Evolutionary conservation across 805 yeast species (phyloP).

Genomic region (Sugiyamaella floridensis): DNA sequence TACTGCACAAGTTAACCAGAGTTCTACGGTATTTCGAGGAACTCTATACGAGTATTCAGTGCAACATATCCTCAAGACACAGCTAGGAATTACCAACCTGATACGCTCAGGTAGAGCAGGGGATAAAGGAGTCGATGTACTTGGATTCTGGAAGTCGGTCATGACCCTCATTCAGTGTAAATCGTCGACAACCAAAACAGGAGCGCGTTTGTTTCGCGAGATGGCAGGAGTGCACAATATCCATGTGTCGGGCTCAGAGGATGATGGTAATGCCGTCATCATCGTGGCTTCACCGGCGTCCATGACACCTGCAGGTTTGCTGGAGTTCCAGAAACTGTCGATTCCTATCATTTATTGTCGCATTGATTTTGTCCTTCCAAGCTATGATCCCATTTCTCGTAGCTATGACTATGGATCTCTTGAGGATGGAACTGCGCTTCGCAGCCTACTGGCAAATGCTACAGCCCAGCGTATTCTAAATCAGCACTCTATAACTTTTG

Average conservation of each 20-base stretch:
- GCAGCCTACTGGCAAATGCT: conserved; percentile 3
- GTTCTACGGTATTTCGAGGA: conserved; percentile 46
- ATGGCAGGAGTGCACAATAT: conserved; percentile 42
- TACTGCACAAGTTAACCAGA: conserved; percentile 36
- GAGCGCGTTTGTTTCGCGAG: conserved; percentile 46
- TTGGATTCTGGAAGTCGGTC: conserved; percentile 44
- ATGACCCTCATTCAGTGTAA: conserved; percentile 50
- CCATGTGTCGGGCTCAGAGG: conserved; percentile 5
- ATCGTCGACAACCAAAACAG: conserved; percentile 38
- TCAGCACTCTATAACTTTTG: conserved; percentile 1
- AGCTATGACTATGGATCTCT: conserved; percentile 4
- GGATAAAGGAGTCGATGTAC: conserved; percentile 51
- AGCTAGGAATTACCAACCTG: conserved; percentile 35
- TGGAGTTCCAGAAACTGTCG: conserved; percentile 5
- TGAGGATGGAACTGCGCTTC: conserved; percentile 5
- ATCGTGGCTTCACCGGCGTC: conserved; percentile 10
- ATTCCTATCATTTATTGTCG: conserved; percentile 13
- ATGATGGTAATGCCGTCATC: conserved; percentile 7
- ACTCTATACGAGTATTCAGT: conserved; percentile 48
- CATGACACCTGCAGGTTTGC: conserved; percentile 7
- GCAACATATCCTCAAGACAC: conserved; percentile 34
- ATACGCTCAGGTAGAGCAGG: conserved; percentile 48
- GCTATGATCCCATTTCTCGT: not conserved
- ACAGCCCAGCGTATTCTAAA: conserved; percentile 1
- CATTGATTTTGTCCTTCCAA: conserved; percentile 6